Conservation (phyloP, 1,284 basidiomycete species). For the Naganishia cerealis region DNA sequence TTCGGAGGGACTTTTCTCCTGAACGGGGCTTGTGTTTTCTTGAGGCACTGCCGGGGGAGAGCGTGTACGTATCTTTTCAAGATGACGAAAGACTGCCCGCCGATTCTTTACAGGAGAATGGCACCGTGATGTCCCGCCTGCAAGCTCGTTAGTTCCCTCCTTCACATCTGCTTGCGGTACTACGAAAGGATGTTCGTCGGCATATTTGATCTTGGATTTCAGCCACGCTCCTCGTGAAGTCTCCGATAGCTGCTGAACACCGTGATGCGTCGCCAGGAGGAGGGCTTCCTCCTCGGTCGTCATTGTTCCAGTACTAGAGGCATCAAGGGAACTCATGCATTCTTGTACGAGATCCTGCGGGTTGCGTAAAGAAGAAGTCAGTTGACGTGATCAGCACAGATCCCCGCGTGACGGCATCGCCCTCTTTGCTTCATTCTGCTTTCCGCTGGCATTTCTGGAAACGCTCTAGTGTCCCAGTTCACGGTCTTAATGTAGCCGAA, state of each 20-base stretch:
- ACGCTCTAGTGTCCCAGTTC: too few relatives aligned
- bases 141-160: not conserved
- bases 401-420: not conserved
- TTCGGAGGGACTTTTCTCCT: not conserved
- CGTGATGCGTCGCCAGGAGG: not conserved
- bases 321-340: not conserved
- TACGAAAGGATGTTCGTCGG: conserved; percentile 6
- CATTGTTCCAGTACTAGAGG: not conserved
- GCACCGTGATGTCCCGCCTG: not conserved
- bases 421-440: not conserved
- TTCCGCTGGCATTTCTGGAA: not conserved
- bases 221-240: conserved; percentile 13
- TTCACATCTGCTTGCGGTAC: not conserved
- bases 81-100: not conserved
- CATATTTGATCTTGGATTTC: not conserved
- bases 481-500: too few relatives aligned
- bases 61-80: not conserved
- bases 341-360: conserved; percentile 14
- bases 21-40: not conserved
- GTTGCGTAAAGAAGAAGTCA: not conserved
- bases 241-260: not conserved
- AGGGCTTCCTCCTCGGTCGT: not conserved
- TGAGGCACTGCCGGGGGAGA: not conserved
- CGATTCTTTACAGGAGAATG: not conserved
- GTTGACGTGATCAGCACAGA: not conserved